These are phyloP conservation scores for Aspergillus saccharolyticus DNA, from an alignment of 495 filamentous ascomycete genomes.

Conservation along the genomic window DNA sequence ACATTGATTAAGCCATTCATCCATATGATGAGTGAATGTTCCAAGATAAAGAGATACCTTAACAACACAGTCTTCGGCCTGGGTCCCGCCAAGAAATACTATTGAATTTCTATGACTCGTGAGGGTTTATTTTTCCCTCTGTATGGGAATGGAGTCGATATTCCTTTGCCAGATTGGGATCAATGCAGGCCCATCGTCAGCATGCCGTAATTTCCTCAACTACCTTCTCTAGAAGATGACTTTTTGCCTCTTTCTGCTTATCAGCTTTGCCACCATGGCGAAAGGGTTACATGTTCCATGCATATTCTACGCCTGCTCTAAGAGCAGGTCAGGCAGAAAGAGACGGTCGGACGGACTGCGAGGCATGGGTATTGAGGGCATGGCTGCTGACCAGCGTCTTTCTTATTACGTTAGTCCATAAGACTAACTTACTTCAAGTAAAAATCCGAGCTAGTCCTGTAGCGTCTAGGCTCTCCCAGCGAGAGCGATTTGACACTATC, in stretches of 20 bases:
- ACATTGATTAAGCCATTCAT: not conserved
- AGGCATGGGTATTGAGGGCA: not conserved
- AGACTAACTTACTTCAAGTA: too few species aligned
- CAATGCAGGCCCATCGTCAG: not conserved
- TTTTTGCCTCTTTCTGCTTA: not conserved
- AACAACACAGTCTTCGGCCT: not conserved
- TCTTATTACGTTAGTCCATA: conserved; percentile 13
- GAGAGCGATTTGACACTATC: conserved; percentile 5
- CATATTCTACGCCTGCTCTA: conserved; percentile 42
- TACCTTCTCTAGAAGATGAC: not conserved
- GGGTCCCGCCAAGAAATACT: not conserved
- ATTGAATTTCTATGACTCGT: not conserved
- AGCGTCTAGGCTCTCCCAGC: conserved; percentile 8
- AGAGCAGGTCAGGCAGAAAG: not conserved
- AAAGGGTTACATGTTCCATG: conserved; percentile 37
- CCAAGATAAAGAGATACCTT: not conserved
- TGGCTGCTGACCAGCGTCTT: conserved; percentile 2
- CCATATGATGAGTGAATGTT: not conserved
- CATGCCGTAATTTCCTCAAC: not conserved
- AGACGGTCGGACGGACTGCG: not conserved
- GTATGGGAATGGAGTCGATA: not conserved
- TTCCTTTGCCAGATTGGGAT: not conserved
- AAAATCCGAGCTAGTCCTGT: not conserved
- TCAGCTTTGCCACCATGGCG: not conserved
- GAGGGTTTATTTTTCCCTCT: not conserved